Base-by-base conservation (phyloP, 352 stramenopile species). In the Globisporangium alternatum region DNA sequence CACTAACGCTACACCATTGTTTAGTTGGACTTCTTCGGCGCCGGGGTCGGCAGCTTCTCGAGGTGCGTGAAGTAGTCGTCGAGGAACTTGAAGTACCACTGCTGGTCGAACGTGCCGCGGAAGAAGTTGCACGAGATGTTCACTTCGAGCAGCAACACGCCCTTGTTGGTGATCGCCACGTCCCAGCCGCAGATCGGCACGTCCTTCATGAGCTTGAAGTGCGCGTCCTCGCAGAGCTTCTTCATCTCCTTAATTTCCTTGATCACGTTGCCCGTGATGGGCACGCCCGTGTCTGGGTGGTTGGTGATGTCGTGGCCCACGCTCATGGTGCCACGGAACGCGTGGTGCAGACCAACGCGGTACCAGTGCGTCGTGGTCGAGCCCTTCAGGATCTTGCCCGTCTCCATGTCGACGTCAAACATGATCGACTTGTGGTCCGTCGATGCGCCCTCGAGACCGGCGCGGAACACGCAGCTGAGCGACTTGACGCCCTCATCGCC, bases 361-460 rank as follows among this genome's bases (percentile, higher is more conserved):
- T 98, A 97, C 97, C 97, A 99, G 79, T 99, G 96, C 30, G 85
- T 96, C 75, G 98, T 99, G 35, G 95, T 99, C 22, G 96, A 98
- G 49, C 97, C 97, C 73, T 94, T 93, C 22, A 90, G 58, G 67
- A 99, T 97, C 57, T 88, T 83, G 43, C 96, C 96, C 10, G 90
- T 97, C 39, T 93, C 84, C 69, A 97, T 88, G 77, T 99, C 95
- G 7, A 99, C 93, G 75, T 99, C 96, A 66, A 99, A 99, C 71
- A 99, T 91, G 68, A 99, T 98, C 41, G 94, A 98, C 80, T 96
- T 93, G 83, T 99, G 97, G 84, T 99, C 97, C 21, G 97, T 99
- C 12, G 79, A 69, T 5, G 96, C 95, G 52, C 83, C 72, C 53
- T 68, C 72, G 2, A 90, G 68, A 21, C 83, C 83, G 4, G 83